phyloP scores from a whole-genome alignment of 2,329 filamentous ascomycete species.

The Sporothrix euskadiensis region DNA sequence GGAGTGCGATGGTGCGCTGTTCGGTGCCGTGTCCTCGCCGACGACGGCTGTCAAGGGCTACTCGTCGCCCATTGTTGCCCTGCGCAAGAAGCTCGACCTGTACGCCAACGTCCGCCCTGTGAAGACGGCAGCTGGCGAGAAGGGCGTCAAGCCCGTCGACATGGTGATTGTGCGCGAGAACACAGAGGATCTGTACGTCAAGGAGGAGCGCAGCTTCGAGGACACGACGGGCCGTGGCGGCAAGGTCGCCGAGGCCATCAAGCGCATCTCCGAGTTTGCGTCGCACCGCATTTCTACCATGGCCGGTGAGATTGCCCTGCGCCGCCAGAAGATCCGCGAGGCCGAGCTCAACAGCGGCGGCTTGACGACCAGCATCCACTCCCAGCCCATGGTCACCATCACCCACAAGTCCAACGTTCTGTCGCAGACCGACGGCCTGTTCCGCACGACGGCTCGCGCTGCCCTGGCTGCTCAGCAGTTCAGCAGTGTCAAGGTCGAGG shows the following conservation, averaged over 20 bases:
- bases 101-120: conserved; percentile 98
- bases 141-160: conserved; percentile 73
- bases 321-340: conserved; percentile 74
- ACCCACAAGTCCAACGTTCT: conserved; percentile 99
- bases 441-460: conserved; percentile 75
- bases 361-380: conserved; percentile 59
- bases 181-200: conserved; percentile 97
- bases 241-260: conserved; percentile 95
- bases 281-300: conserved; percentile 85
- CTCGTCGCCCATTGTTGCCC: conserved; percentile 92
- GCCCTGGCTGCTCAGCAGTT: conserved; percentile 70
- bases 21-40: conserved; percentile 93
- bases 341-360: conserved; percentile 53
- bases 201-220: conserved; percentile 85
- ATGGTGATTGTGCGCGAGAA: conserved; percentile 99
- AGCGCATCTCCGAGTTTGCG: conserved; percentile 88
- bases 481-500: conserved; percentile 68
- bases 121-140: conserved; percentile 70
- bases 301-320: conserved; percentile 90
- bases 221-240: conserved; percentile 59
- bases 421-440: conserved; percentile 93
- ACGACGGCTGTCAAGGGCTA: conserved; percentile 89
- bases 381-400: conserved; percentile 78
- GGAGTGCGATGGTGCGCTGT: conserved; percentile 94
- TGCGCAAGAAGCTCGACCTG: conserved; percentile 90